Conservation (phyloP, 345 rosid species). For the Lepidium aucheri region DNA sequence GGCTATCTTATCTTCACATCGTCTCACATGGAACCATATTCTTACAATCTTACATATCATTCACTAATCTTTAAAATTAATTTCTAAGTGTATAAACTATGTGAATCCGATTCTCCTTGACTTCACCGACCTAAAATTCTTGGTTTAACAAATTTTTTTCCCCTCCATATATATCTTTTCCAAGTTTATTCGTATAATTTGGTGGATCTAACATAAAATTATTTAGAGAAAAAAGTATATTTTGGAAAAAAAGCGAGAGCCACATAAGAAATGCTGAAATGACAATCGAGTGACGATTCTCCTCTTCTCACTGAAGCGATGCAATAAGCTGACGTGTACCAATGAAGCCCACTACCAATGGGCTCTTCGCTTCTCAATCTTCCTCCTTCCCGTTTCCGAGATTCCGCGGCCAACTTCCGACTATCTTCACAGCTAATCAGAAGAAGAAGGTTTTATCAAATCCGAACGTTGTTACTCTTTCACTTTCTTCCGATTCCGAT, state of each 20-base stretch:
- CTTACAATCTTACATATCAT: neutral
- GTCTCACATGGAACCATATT: neutral
- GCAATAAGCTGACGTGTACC: conserved; percentile 24
- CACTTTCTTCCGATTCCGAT: neutral
- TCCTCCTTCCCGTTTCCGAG: conserved; percentile 7
- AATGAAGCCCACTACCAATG: conserved; percentile 25
- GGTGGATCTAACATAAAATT: neutral
- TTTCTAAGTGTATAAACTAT: neutral
- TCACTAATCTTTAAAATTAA: neutral
- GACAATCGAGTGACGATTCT: neutral
- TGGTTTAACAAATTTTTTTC: neutral
- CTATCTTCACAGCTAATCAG: neutral
- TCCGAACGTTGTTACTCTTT: neutral
- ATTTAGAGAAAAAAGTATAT: neutral
- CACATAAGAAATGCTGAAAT: neutral
- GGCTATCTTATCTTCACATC: conserved; percentile 5
- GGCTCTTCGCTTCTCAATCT: conserved; percentile 17
- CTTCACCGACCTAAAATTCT: neutral
- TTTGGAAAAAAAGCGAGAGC: neutral
- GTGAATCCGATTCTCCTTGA: neutral
- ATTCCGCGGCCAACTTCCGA: conserved; percentile 22
- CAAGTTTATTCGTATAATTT: neutral
- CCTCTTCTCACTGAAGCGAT: neutral
- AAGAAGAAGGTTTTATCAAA: neutral
- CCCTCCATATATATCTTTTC: neutral